These are phyloP conservation scores for Malus hybrid DNA, from an alignment of 331 rosid genomes.

Conservation along the genomic window DNA sequence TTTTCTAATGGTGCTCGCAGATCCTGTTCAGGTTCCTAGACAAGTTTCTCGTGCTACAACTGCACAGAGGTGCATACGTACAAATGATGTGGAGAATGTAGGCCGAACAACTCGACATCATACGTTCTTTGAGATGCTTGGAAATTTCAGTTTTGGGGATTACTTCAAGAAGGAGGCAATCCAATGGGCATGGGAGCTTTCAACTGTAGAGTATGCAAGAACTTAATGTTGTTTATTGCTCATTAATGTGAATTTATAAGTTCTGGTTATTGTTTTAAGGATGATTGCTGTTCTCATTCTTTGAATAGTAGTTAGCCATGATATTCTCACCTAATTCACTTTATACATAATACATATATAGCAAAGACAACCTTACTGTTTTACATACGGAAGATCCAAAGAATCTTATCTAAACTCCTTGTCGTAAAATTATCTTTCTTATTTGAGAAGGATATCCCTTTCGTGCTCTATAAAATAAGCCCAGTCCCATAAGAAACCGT, in stretches of 20 bases:
- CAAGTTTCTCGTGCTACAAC: constrained; percentile 75
- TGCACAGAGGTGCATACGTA: constrained; percentile 80
- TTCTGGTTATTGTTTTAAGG: constrained; percentile 4
- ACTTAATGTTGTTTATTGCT: neutral
- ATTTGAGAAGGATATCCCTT: neutral
- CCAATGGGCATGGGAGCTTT: constrained; percentile 89
- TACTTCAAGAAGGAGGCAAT: constrained; percentile 93
- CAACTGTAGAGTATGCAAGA: constrained; percentile 63
- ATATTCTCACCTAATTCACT: neutral
- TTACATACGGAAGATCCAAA: neutral
- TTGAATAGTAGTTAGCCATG: neutral
- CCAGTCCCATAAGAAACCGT: neutral
- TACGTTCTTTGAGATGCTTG: constrained; percentile 95
- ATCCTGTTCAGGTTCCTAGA: constrained; percentile 45
- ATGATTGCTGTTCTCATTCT: neutral
- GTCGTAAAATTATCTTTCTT: neutral
- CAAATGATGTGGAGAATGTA: constrained; percentile 78
- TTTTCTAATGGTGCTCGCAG: constrained; percentile 6
- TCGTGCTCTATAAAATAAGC: neutral
- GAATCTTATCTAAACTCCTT: neutral
- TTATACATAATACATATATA: neutral
- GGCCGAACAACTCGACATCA: constrained; percentile 85
- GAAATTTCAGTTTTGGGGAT: constrained; percentile 94
- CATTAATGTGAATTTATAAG: neutral
- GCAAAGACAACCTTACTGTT: no score